Conservation (phyloP, 257 asterid genomes). For the Echium plantagineum region DNA sequence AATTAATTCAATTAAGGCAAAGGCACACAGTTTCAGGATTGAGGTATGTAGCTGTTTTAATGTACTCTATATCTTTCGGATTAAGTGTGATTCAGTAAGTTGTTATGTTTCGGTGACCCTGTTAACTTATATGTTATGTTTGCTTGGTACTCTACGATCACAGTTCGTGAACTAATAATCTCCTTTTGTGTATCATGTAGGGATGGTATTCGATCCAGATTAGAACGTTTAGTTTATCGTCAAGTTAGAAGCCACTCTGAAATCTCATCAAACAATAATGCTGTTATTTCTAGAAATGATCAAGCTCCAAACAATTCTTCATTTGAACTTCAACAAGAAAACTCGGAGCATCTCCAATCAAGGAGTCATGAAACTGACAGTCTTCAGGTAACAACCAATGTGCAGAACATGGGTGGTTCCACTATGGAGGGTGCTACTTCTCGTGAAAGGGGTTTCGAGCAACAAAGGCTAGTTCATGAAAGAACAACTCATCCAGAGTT, state of each 20-base stretch:
- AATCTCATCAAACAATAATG: conserved; percentile 26
- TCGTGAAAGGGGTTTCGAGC: conserved; percentile 38
- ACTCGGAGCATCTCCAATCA: conserved; percentile 22
- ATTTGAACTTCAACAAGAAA: conserved; percentile 43
- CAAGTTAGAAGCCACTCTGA: conserved; percentile 66
- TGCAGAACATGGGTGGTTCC: conserved; percentile 22
- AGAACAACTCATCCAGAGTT: conserved; percentile 29
- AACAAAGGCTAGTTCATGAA: conserved; percentile 30
- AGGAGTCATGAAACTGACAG: conserved; percentile 25
- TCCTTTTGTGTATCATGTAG: conserved; percentile 30
- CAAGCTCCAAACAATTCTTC: conserved; percentile 33
- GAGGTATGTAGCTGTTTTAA: conserved; percentile 6
- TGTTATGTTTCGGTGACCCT: too few relatives aligned
- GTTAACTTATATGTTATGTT: too few relatives aligned
- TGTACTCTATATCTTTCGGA: too few relatives aligned
- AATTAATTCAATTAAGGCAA: not conserved
- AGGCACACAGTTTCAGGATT: conserved; percentile 2
- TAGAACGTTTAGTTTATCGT: conserved; percentile 61
- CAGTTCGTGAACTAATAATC: conserved; percentile 7
- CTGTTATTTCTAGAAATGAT: conserved; percentile 35
- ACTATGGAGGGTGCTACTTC: conserved; percentile 23
- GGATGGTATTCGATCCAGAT: conserved; percentile 81
- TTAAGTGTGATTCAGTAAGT: too few relatives aligned
- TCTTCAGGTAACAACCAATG: conserved; percentile 26
- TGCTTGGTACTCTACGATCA: not conserved